Evolutionary conservation across 2,329 filamentous ascomycete species (phyloP), one percentile per base, ranked within the genome.

Genomic region (Arthrobotrys iridis): DNA sequence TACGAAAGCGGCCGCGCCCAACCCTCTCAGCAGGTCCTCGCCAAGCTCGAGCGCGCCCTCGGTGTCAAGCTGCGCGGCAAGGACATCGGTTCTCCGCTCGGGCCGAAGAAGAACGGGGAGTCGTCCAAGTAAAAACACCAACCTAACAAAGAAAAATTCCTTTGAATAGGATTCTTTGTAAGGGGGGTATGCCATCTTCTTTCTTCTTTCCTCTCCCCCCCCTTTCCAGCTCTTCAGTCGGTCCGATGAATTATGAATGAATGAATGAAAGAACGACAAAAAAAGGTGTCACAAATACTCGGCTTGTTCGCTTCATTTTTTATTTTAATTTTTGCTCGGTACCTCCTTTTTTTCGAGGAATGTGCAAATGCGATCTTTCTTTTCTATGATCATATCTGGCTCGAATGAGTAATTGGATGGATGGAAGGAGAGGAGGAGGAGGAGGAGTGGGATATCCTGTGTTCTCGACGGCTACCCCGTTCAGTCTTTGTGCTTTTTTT

Each of bases 31-130:
- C 93, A 93, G 86, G 85, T 96, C 64, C 85, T 96, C 68, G 83
- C 83, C 74, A 85, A 86, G 78, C 92, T 97, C 87, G 93, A 96
- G 87, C 87, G 90, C 64, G 89, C 92, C 77, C 88, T 97, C 82
- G 94, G 95, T 80, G 88, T 97, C 80, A 93, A 96, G 85, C 87
- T 97, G 81, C 87, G 93, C 79, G 93, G 95, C 72, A 86, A 85
- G 80, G 92, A 94, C 84, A 95, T 97, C 82, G 94, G 93, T 77
- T 86, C 89, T 82, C 91, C 93, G 80, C 91, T 95, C 82, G 88
- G 85, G 74, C 86, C 89, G 78, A 93, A 91, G 87, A 92, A 91
- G 85, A 89, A 88, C 85, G 72, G 70, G 24, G 70, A 62, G 55
- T 74, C 70, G 15, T 76, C 71, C 6, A 67, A 67, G 28, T 66